phyloP scores from a whole-genome alignment of 306 rosid species.

The Rubus idaeus region DNA sequence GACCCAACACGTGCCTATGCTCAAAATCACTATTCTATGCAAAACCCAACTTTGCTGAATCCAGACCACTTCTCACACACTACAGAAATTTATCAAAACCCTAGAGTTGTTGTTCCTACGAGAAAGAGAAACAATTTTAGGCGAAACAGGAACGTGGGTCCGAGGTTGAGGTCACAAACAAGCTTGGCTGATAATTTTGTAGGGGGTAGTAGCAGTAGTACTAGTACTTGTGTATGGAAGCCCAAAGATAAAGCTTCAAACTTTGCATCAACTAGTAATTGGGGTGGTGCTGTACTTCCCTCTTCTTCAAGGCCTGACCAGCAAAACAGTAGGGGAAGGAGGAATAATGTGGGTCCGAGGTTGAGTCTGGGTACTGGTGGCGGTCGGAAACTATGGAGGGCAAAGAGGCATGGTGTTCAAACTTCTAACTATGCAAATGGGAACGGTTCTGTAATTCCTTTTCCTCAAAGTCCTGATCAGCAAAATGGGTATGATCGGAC shows the following conservation, averaged over 20 bases:
- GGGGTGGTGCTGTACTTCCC: background rate
- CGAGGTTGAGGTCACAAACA: background rate
- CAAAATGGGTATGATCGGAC: background rate
- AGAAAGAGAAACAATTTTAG: background rate
- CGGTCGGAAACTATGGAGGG: no score
- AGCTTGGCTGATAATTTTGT: background rate
- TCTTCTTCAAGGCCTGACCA: background rate
- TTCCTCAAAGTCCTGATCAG: background rate
- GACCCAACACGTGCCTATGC: background rate
- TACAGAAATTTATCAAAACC: background rate
- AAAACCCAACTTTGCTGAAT: no score
- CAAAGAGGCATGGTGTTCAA: background rate
- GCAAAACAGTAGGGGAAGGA: background rate
- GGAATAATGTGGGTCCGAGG: background rate
- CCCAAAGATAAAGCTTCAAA: background rate
- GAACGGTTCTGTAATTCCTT: constrained; percentile 5
- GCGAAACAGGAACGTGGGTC: background rate
- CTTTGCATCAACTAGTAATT: background rate
- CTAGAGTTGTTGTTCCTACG: background rate
- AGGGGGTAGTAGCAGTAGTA: no score
- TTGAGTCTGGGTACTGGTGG: background rate
- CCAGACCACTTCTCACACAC: background rate
- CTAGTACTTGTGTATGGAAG: no score
- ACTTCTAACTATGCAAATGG: background rate
- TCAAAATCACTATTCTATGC: no score